phyloP scores from a whole-genome alignment of 148 eudicot species.

The Arbutus unedo region DNA sequence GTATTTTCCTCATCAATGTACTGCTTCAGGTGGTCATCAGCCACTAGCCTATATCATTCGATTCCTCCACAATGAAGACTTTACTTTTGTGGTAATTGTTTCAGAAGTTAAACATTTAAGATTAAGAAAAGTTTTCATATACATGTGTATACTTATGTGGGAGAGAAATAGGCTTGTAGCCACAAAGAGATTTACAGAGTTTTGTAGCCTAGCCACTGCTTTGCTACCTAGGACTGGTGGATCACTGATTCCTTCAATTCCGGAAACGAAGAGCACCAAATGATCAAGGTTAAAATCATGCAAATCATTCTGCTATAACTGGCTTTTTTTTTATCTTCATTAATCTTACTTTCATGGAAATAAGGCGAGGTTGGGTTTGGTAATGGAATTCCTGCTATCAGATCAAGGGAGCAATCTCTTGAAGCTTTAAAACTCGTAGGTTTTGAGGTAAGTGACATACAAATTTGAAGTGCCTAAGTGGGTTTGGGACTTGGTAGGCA shows the following conservation, averaged over 20 bases:
- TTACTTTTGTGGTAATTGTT: too few species aligned
- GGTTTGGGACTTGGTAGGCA: background rate
- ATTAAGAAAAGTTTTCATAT: too few species aligned
- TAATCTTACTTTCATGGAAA: slow-evolving; percentile 1
- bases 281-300: slow-evolving; percentile 55
- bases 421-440: slow-evolving; percentile 82
- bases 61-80: too few species aligned
- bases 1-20: too few species aligned
- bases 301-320: background rate
- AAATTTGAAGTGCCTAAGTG: slow-evolving; percentile 2
- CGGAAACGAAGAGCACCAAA: slow-evolving; percentile 62
- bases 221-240: slow-evolving; percentile 93
- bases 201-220: slow-evolving; percentile 76
- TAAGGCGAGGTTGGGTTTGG: slow-evolving; percentile 85
- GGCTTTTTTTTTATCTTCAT: background rate
- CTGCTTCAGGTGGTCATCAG: too few species aligned
- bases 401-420: slow-evolving; percentile 64
- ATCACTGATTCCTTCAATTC: slow-evolving; percentile 80
- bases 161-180: slow-evolving; percentile 34
- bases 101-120: too few species aligned
- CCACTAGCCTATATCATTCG: too few species aligned
- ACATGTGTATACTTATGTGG: too few species aligned
- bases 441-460: slow-evolving; percentile 57
- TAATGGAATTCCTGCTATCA: slow-evolving; percentile 85
- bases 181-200: slow-evolving; percentile 74